Evolutionary conservation across 2,329 filamentous ascomycete species (phyloP).

Genomic region (Paraconiothyrium sp.): DNA sequence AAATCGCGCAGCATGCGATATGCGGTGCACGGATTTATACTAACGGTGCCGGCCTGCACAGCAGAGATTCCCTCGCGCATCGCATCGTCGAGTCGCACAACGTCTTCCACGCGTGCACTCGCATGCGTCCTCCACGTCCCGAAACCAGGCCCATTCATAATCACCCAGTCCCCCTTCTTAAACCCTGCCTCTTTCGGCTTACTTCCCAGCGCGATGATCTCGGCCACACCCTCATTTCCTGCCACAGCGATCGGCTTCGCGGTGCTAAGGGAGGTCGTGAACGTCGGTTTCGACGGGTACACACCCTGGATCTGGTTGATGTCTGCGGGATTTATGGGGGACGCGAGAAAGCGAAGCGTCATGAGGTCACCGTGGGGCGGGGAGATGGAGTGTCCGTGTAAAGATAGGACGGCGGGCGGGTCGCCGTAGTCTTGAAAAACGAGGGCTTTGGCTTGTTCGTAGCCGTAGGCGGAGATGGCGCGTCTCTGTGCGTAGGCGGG

Average conservation of each 20-base stretch:
- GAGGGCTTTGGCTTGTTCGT: conserved; percentile 85
- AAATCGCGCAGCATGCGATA: conserved; percentile 93
- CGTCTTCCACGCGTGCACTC: conserved; percentile 66
- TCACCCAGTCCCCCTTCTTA: conserved; percentile 87
- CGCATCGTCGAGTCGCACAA: conserved; percentile 76
- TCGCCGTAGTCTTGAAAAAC: conserved; percentile 79
- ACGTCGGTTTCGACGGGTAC: conserved; percentile 85
- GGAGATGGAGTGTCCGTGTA: conserved; percentile 81
- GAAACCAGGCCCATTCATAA: conserved; percentile 82
- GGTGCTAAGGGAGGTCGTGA: conserved; percentile 80
- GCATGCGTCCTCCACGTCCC: conserved; percentile 97
- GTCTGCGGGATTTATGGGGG: conserved; percentile 95
- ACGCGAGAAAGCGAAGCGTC: conserved; percentile 86
- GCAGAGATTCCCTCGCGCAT: conserved; percentile 75
- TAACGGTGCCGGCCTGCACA: conserved; percentile 85
- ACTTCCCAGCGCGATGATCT: conserved; percentile 77
- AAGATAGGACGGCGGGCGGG: conserved; percentile 73
- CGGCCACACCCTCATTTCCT: conserved; percentile 93
- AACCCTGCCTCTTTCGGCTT: conserved; percentile 64
- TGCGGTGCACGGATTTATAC: conserved; percentile 92
- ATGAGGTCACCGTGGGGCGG: conserved; percentile 75
- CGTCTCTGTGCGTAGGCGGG: conserved; percentile 45
- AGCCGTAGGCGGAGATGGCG: conserved; percentile 72
- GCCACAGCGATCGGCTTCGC: conserved; percentile 77
- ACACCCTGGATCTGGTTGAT: conserved; percentile 98